Evolutionary conservation across 371 early-diverging fungal species (phyloP).

Genomic region (Chytridium lagenaria): DNA sequence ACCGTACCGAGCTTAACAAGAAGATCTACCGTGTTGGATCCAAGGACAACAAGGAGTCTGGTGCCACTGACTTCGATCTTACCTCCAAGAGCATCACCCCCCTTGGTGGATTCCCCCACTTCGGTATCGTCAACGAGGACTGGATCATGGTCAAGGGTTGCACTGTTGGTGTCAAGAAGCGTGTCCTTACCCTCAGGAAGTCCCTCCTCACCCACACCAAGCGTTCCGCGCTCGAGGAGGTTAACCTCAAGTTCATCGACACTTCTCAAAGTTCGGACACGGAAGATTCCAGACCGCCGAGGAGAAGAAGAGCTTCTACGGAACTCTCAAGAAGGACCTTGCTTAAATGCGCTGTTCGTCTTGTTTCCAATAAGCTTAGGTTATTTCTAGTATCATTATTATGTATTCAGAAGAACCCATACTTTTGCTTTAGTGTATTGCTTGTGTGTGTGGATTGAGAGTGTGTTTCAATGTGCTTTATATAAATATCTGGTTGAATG

Average conservation of each 20-base stretch:
- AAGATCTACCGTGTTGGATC: conserved; percentile 99
- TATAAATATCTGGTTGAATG: too few species aligned
- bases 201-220: conserved; percentile 92
- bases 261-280: conserved; percentile 99
- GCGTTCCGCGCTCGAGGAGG: conserved; percentile 96
- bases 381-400: neutral
- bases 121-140: conserved; percentile 98
- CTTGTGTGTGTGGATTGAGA: neutral
- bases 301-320: conserved; percentile 98
- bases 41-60: conserved; percentile 81
- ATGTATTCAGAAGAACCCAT: neutral
- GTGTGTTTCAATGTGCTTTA: too few species aligned
- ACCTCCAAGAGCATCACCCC: conserved; percentile 98
- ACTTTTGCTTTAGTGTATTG: neutral
- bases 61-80: conserved; percentile 96
- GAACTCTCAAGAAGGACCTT: conserved; percentile 39
- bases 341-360: neutral
- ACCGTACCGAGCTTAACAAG: conserved; percentile 99
- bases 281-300: conserved; percentile 99
- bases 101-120: conserved; percentile 99
- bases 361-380: neutral
- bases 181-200: conserved; percentile 99
- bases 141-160: conserved; percentile 99
- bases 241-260: conserved; percentile 98
- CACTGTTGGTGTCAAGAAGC: conserved; percentile 97